A percentile compares a stretch with the other conserved stretches of the same genome.
These are phyloP conservation scores for Dianthus caryophyllus DNA, from an alignment of 148 eudicot genomes.

Conservation along the genomic window DNA sequence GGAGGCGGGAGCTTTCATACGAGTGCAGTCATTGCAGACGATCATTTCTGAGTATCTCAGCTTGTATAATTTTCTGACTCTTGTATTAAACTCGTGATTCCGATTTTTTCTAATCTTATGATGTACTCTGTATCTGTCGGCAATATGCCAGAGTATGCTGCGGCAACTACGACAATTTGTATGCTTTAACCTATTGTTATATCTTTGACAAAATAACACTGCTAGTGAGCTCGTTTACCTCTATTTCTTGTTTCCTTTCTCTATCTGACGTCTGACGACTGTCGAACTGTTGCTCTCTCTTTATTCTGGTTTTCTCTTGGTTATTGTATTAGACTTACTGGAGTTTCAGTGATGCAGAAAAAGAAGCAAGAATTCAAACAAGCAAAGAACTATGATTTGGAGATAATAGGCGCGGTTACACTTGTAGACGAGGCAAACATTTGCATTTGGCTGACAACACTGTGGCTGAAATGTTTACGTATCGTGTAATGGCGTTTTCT, in stretches of 20 bases:
- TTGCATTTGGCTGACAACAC: constrained; percentile 68
- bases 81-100: constrained; percentile 10
- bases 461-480: constrained; percentile 94
- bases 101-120: not conserved
- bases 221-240: not conserved
- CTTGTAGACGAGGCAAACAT: not conserved
- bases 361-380: not conserved
- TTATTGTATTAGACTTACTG: not conserved
- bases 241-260: not conserved
- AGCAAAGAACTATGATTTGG: not conserved
- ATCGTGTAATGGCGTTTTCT: constrained; percentile 93
- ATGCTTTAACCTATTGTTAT: not conserved
- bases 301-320: not conserved
- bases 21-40: constrained; percentile 27
- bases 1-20: constrained; percentile 34
- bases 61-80: constrained; percentile 14
- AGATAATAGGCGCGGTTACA: not conserved
- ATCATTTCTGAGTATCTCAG: constrained; percentile 13
- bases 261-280: too few species aligned
- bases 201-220: not conserved
- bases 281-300: too few species aligned
- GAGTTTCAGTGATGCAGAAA: not conserved
- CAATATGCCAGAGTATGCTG: constrained; percentile 8
- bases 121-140: constrained; percentile 7
- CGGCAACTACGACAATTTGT: constrained; percentile 9